Percentiles rank a stretch among this genome's conserved stretches.
These are phyloP conservation scores for Alternaria sp. DNA, from an alignment of 2,329 filamentous ascomycete species.

Conservation along the genomic window DNA sequence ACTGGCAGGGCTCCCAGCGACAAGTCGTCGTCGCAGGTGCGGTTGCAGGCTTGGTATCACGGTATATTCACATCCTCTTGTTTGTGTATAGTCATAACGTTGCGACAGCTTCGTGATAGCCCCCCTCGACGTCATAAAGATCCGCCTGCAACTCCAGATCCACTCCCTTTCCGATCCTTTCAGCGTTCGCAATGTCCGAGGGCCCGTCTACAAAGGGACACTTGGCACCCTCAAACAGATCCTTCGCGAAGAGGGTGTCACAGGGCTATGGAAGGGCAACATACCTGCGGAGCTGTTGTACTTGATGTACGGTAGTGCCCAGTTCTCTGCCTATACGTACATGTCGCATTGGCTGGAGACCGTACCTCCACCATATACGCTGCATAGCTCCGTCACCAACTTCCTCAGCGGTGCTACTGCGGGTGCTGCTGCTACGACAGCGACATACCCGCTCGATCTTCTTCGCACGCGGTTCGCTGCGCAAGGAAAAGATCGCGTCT, in stretches of 20 bases:
- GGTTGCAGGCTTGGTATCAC: conserved; percentile 84
- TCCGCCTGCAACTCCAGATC: conserved; percentile 91
- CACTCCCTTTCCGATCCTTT: conserved; percentile 81
- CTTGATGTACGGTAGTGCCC: conserved; percentile 84
- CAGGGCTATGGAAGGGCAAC: conserved; percentile 95
- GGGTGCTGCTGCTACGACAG: conserved; percentile 80
- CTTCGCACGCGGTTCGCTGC: conserved; percentile 96
- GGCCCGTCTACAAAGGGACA: conserved; percentile 74
- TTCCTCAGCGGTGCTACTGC: conserved; percentile 86
- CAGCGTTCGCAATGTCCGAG: conserved; percentile 59
- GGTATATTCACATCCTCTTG: conserved; percentile 61
- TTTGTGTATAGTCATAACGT: conserved; percentile 11
- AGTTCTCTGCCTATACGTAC: conserved; percentile 88
- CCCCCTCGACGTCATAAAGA: conserved; percentile 97
- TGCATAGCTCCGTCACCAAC: conserved; percentile 75
- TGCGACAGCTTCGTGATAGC: conserved; percentile 81
- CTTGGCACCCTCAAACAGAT: conserved; percentile 79
- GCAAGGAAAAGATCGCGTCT: conserved; percentile 83
- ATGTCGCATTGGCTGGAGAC: conserved; percentile 71
- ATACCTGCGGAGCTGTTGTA: conserved; percentile 95
- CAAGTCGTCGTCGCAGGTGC: conserved; percentile 73
- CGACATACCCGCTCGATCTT: conserved; percentile 92
- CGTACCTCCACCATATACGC: conserved; percentile 54
- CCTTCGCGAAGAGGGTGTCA: conserved; percentile 79
- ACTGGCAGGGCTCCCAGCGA: conserved; percentile 66